phyloP scores from a whole-genome alignment of 164 flowering plant genomes.

The Aristolochia fimbriata region DNA sequence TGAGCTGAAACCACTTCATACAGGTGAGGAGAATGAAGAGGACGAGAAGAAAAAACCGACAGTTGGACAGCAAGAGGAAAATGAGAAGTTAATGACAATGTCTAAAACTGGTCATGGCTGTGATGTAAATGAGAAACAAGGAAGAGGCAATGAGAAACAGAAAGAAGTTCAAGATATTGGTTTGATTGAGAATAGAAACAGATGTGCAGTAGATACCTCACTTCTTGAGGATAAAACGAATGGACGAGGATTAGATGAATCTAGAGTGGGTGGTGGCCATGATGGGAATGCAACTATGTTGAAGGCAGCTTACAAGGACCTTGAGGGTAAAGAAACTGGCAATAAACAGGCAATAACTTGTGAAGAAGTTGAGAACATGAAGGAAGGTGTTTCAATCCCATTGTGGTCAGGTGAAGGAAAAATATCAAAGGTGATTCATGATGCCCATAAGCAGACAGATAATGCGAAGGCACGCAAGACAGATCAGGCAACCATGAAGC shows the following conservation, averaged over 20 bases:
- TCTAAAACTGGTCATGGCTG: neutral
- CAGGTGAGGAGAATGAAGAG: slow-evolving; percentile 1
- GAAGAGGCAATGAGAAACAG: neutral
- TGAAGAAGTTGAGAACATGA: no score
- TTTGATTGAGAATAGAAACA: neutral
- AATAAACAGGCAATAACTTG: no score
- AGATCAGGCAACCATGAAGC: no score
- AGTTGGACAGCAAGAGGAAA: neutral
- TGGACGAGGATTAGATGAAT: neutral
- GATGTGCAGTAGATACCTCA: neutral
- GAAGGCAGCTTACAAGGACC: no score
- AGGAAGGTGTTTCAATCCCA: no score
- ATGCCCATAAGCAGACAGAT: no score
- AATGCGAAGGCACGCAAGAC: no score
- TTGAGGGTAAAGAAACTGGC: no score
- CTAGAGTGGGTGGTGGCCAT: slow-evolving; percentile 6
- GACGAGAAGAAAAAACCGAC: neutral
- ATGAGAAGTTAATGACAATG: neutral
- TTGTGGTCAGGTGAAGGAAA: no score
- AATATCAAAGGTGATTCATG: no score
- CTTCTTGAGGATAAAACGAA: neutral
- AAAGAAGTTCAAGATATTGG: neutral
- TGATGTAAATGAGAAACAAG: neutral
- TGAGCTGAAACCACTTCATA: no score
- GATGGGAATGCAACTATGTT: no score